Base-by-base conservation (phyloP, 1,284 basidiomycete species). In the Tilletia caries region DNA sequence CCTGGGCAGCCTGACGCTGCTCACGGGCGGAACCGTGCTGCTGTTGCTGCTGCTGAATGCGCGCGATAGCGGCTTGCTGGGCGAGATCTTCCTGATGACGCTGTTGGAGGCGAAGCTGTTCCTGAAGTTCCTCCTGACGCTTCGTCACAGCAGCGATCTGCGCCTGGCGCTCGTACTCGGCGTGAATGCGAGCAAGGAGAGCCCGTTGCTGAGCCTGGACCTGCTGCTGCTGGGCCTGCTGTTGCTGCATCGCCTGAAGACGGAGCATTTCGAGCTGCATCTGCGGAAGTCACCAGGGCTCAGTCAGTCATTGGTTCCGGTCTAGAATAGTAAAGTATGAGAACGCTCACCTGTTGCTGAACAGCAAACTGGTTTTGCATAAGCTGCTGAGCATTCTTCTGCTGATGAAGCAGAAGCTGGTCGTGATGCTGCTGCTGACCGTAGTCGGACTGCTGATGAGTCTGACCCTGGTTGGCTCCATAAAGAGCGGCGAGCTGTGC, bases 1-100 rank as follows among this genome's bases (percentile, higher is more conserved):
- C 77, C 58, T 77, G 76, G 20, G 76, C 77, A 10, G 77, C 77
- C 50, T 77, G 75, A 34, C 76, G 73, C 70, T 79, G 77, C 70
- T 79, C 76, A 50, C 73, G 73, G 33, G 58, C 58, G 4, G 58
- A 62, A 13, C 58, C 58, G 18, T 62, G 58, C 32, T 50, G 48
- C 48, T 50, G 48, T 50, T 50, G 48, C 48, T 50, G 46, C 23
- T 50, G 48, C 20, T 50, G 48, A 8, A 50, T 20, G 20, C 48
- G 58, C 6, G 73, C 76, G 13, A 70, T 70, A 23, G 73, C 67
- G 48, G 71, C 71, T 25, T 52, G 60, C 34, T 70, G 68, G 25
- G 67, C 71, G 20, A 62, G 60, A 67, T 68, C 52, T 65, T 70
- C 70, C 66, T 72, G 27, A 68, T 34, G 62, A 64, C 48, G 66